These are phyloP conservation scores for Nicotiana benthamiana DNA, from an alignment of 257 asterid genomes.

Conservation along the genomic window DNA sequence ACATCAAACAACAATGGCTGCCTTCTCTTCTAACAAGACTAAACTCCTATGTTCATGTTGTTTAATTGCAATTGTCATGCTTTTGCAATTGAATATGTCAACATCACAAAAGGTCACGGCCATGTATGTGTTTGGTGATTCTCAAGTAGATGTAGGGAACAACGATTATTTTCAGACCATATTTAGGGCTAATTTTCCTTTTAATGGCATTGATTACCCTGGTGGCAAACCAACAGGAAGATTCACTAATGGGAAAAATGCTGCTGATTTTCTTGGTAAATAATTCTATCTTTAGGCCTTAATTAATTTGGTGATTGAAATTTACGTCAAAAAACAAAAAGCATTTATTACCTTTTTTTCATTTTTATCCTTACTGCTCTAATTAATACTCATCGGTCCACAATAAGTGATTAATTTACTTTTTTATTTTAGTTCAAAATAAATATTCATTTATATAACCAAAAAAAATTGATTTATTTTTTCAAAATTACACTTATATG, in stretches of 20 bases:
- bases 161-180: not conserved
- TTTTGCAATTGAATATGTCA: not conserved
- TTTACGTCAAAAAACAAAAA: too few relatives aligned
- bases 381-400: not conserved
- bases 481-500: too few relatives aligned
- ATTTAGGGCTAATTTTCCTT: not conserved
- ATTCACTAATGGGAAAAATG: slow-evolving; percentile 3
- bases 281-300: not conserved
- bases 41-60: not conserved
- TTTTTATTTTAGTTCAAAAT: too few relatives aligned
- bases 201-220: slow-evolving; percentile 1
- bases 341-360: not conserved
- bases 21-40: not conserved
- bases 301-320: not conserved
- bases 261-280: not conserved
- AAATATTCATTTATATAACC: too few relatives aligned
- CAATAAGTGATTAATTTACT: too few relatives aligned
- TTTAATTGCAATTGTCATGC: not conserved
- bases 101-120: not conserved
- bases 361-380: not conserved
- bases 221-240: slow-evolving; percentile 4
- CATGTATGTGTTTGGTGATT: not conserved
- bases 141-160: not conserved
- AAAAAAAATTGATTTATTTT: too few relatives aligned
- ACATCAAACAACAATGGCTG: not conserved